These are phyloP conservation scores for Elongisporangium undulatum DNA, from an alignment of 352 stramenopile genomes.

Conservation along the genomic window DNA sequence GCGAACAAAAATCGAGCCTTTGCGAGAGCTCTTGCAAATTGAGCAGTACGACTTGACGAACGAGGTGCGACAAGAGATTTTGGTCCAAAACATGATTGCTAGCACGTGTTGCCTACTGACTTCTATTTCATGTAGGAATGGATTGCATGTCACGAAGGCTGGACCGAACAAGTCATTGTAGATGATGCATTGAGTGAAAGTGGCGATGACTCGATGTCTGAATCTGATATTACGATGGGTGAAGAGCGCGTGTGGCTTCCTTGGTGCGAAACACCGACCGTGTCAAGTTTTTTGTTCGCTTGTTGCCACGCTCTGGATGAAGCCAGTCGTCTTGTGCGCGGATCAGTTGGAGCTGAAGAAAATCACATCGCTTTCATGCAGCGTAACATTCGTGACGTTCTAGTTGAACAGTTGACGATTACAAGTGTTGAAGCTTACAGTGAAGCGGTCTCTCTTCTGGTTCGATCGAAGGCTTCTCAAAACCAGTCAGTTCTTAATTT, in stretches of 20 bases:
- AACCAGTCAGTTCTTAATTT: conserved; percentile 66
- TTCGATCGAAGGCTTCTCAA: conserved; percentile 43
- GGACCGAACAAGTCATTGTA: conserved; percentile 62
- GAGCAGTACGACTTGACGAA: conserved; percentile 75
- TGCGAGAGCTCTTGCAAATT: conserved; percentile 52
- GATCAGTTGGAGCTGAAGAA: conserved; percentile 24
- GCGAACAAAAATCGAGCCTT: conserved; percentile 55
- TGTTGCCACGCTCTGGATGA: conserved; percentile 84
- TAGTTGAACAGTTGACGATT: conserved; percentile 77
- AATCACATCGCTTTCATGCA: conserved; percentile 64
- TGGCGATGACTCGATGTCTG: conserved; percentile 35
- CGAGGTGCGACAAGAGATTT: conserved; percentile 33
- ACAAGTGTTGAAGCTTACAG: conserved; percentile 70
- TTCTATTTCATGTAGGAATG: conserved; percentile 42
- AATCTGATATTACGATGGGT: conserved; percentile 32
- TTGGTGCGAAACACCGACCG: conserved; percentile 76
- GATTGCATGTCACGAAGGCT: conserved; percentile 68
- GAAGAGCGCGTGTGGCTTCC: conserved; percentile 83
- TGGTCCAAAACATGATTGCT: not conserved
- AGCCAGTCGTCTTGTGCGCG: conserved; percentile 60
- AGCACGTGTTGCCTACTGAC: conserved; percentile 1
- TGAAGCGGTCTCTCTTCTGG: conserved; percentile 51
- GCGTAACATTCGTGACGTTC: conserved; percentile 52
- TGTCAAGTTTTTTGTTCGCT: conserved; percentile 83
- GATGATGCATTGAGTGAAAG: conserved; percentile 34